These are phyloP conservation scores for Saccharomyces hybrid DNA, from an alignment of 1,139 yeast species.

Conservation along the genomic window DNA sequence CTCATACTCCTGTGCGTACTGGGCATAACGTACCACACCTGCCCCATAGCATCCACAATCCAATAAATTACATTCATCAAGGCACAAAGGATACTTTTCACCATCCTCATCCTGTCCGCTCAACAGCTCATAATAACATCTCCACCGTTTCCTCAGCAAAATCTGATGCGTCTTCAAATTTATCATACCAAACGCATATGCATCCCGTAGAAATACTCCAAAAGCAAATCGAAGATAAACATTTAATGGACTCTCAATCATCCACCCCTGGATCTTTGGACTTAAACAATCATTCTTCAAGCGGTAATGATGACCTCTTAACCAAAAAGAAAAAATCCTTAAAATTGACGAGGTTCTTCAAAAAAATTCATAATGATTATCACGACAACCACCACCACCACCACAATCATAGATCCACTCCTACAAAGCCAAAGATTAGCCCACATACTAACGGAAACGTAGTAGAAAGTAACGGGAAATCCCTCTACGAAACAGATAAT, in stretches of 20 bases:
- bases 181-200: constrained; percentile 19
- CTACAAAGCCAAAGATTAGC: neutral
- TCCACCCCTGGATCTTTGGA: constrained; percentile 4
- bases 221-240: constrained; percentile 21
- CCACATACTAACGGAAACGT: neutral
- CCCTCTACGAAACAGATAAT: constrained; percentile 34
- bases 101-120: neutral
- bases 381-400: constrained; percentile 2
- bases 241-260: constrained; percentile 4
- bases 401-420: neutral
- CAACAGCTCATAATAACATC: constrained; percentile 1
- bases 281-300: neutral
- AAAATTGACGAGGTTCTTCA: constrained; percentile 33
- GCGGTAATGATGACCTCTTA: constrained; percentile 4
- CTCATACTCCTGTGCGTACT: neutral
- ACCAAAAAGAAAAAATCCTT: constrained; percentile 25
- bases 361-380: constrained; percentile 21
- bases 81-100: neutral
- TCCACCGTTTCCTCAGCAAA: neutral
- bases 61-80: constrained; percentile 12
- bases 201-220: constrained; percentile 26
- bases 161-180: constrained; percentile 2
- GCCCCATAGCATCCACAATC: constrained; percentile 17
- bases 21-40: constrained; percentile 2
- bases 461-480: constrained; percentile 14